Conservation (phyloP, 352 stramenopile genomes). For the Phytophthora cactorum region DNA sequence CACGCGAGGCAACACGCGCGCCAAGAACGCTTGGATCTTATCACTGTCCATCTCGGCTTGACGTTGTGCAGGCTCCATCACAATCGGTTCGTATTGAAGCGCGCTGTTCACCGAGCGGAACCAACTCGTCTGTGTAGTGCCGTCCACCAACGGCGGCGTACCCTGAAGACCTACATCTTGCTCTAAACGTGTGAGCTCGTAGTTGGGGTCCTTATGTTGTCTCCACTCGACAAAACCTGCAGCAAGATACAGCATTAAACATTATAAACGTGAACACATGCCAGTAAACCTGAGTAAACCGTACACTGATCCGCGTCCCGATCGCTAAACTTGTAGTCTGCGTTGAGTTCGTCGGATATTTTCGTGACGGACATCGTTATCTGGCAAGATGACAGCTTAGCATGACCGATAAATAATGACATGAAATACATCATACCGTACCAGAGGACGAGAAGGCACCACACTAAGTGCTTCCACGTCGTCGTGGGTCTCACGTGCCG, state of each 20-base stretch:
- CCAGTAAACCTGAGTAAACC: constrained; percentile 24
- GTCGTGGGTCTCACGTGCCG: constrained; percentile 61
- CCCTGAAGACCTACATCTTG: constrained; percentile 82
- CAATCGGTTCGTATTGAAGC: constrained; percentile 81
- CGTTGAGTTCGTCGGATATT: constrained; percentile 84
- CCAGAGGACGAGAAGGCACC: constrained; percentile 51
- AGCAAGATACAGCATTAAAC: constrained; percentile 2
- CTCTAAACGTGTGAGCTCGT: constrained; percentile 78
- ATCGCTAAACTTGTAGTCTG: constrained; percentile 88
- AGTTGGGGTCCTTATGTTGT: constrained; percentile 86
- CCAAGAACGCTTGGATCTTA: constrained; percentile 72
- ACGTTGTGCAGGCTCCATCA: constrained; percentile 45
- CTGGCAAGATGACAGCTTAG: constrained; percentile 28
- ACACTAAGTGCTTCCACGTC: constrained; percentile 72
- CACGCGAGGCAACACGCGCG: constrained; percentile 64
- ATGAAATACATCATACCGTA: constrained; percentile 6
- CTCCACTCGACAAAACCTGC: constrained; percentile 85
- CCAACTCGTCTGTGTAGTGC: constrained; percentile 80
- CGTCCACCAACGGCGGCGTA: constrained; percentile 71
- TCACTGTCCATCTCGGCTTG: constrained; percentile 73
- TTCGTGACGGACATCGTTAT: constrained; percentile 83
- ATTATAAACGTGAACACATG: not conserved
- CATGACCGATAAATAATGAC: not conserved
- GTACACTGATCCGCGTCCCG: constrained; percentile 79
- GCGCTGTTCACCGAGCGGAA: constrained; percentile 85